Evolutionary conservation across 129 eudicot genomes (phyloP).

Genomic region (Flaveria bidentis): DNA sequence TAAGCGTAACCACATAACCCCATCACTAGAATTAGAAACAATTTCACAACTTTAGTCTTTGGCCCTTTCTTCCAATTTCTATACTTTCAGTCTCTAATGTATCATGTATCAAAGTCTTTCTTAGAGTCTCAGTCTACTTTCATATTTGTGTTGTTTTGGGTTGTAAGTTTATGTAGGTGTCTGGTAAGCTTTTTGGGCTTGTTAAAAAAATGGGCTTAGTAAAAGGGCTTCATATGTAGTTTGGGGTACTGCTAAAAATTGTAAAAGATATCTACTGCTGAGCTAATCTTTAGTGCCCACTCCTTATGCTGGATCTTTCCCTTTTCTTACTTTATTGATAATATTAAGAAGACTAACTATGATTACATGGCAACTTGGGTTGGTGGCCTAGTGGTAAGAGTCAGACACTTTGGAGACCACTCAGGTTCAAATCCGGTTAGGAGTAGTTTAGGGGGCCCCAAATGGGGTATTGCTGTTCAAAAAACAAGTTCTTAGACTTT

Average conservation of each 20-base stretch:
- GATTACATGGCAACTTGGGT: not conserved
- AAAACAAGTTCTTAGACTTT: not conserved
- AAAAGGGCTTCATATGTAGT: not conserved
- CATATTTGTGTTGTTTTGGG: not conserved
- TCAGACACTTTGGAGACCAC: no score
- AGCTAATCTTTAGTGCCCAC: not conserved
- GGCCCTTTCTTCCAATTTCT: not conserved
- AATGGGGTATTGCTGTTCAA: no score
- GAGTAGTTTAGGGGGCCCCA: no score
- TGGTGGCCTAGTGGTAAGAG: no score
- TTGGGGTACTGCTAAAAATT: not conserved
- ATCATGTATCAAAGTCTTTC: not conserved
- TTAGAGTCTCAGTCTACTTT: not conserved
- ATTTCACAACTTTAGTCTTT: not conserved
- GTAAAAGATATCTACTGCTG: not conserved
- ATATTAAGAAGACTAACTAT: not conserved
- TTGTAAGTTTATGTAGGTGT: not conserved
- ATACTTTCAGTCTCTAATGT: not conserved
- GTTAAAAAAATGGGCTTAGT: not conserved
- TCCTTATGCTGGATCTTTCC: not conserved
- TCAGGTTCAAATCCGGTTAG: no score
- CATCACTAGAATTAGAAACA: not conserved
- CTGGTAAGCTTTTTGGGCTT: not conserved
- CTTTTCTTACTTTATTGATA: not conserved
- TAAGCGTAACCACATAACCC: not conserved